These are phyloP conservation scores for Ceratonia siliqua DNA, from an alignment of 306 rosid genomes.

Conservation along the genomic window DNA sequence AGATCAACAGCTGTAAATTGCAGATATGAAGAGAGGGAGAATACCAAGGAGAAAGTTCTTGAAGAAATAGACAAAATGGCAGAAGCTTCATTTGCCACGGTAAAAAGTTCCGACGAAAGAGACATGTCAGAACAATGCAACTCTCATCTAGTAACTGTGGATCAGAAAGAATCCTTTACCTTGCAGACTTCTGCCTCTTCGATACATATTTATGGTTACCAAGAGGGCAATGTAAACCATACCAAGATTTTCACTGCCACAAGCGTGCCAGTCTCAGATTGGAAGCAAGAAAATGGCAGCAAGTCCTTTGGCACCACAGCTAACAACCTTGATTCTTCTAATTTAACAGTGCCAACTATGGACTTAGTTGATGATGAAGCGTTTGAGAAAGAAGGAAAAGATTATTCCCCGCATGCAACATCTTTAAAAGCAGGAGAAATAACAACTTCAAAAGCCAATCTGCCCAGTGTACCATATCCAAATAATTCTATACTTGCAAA, in stretches of 20 bases:
- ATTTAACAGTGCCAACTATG: constrained; percentile 33
- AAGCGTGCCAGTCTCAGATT: constrained; percentile 32
- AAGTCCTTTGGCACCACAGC: constrained; percentile 15
- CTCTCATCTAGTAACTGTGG: constrained; percentile 19
- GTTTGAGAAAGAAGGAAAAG: constrained; percentile 33
- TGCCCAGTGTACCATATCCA: constrained; percentile 25
- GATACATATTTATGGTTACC: constrained; percentile 24
- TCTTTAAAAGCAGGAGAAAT: constrained; percentile 34
- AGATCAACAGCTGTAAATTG: constrained; percentile 25
- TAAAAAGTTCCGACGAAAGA: constrained; percentile 15
- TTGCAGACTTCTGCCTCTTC: constrained; percentile 27
- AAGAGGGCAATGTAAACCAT: constrained; percentile 16
- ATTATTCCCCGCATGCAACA: constrained; percentile 28
- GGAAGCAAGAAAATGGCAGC: constrained; percentile 28
- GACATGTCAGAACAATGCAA: constrained; percentile 33
- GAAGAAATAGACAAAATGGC: constrained; percentile 33
- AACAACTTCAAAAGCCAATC: constrained; percentile 31
- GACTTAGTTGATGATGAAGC: constrained; percentile 39
- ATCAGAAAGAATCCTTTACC: constrained; percentile 33
- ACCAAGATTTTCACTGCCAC: constrained; percentile 18
- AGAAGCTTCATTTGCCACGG: constrained; percentile 36
- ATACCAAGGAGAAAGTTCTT: constrained; percentile 15
- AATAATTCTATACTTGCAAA: constrained; percentile 33
- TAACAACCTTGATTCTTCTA: constrained; percentile 40
- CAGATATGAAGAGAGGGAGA: constrained; percentile 25